These are phyloP conservation scores for Brassica rapa DNA, from an alignment of 345 rosid species.

Conservation along the genomic window DNA sequence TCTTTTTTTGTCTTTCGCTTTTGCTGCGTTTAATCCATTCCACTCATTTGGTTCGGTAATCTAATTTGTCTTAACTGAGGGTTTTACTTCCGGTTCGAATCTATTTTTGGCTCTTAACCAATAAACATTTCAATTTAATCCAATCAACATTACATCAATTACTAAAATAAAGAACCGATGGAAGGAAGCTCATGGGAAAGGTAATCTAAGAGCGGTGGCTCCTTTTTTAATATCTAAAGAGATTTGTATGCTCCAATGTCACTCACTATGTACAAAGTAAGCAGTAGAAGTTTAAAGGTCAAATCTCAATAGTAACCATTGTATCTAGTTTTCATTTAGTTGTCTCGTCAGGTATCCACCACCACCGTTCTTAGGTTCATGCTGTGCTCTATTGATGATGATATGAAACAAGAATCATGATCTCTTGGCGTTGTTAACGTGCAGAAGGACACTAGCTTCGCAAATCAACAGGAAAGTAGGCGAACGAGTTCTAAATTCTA, in stretches of 20 bases:
- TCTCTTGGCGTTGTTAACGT: constrained; percentile 1
- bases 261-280: not conserved
- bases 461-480: constrained; percentile 93
- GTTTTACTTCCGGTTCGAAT: not conserved
- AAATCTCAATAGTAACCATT: not conserved
- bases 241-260: not conserved
- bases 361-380: not conserved
- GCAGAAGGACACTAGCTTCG: constrained; percentile 87
- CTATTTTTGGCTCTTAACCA: not conserved
- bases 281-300: not conserved
- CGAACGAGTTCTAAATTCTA: too few relatives aligned
- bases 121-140: not conserved
- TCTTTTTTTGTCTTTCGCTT: not conserved
- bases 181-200: constrained; percentile 33
- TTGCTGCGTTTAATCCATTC: not conserved
- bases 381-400: not conserved
- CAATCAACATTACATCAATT: not conserved
- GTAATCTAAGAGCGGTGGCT: constrained; percentile 30
- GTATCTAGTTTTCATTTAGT: not conserved
- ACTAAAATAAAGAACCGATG: not conserved
- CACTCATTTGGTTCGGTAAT: not conserved
- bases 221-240: not conserved
- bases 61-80: not conserved
- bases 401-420: not conserved
- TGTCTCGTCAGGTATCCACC: not conserved